Evolutionary conservation across 345 rosid species (phyloP).

Genomic region (Populus deltoides): DNA sequence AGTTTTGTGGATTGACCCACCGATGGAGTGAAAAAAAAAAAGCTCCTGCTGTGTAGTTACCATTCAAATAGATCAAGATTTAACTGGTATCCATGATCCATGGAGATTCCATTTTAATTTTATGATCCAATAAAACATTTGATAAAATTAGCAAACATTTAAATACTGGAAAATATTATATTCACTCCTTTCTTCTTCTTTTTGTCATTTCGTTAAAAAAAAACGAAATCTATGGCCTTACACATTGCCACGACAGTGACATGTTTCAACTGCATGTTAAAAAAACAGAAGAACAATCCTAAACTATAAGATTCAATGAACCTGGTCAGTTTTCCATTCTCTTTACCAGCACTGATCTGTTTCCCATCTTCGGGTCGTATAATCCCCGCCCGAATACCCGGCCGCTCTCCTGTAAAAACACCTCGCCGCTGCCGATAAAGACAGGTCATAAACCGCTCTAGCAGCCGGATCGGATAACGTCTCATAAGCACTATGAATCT

Average conservation of each 20-base stretch:
- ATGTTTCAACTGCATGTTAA: neutral
- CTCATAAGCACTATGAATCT: conserved; percentile 68
- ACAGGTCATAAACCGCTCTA: conserved; percentile 64
- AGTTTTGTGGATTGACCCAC: too few relatives aligned
- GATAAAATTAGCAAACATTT: too few relatives aligned
- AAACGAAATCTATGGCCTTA: neutral
- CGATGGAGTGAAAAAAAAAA: too few relatives aligned
- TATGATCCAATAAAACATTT: too few relatives aligned
- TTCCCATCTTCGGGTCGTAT: conserved; percentile 69
- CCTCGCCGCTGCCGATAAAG: conserved; percentile 31
- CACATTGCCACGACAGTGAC: neutral
- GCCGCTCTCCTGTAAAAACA: conserved; percentile 5
- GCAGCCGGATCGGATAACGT: conserved; percentile 72
- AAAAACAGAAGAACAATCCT: neutral
- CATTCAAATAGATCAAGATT: too few relatives aligned
- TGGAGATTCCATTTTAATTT: too few relatives aligned
- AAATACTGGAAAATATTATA: neutral
- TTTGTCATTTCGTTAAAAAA: neutral
- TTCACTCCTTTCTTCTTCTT: neutral
- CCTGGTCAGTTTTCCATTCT: neutral
- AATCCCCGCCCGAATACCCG: conserved; percentile 14
- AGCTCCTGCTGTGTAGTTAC: too few relatives aligned
- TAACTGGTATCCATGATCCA: too few relatives aligned
- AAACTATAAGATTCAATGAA: neutral
- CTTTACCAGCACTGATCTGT: conserved; percentile 90